Evolutionary conservation across 768 basidiomycete species (phyloP).

Genomic region (Pulveroboletus sp.): DNA sequence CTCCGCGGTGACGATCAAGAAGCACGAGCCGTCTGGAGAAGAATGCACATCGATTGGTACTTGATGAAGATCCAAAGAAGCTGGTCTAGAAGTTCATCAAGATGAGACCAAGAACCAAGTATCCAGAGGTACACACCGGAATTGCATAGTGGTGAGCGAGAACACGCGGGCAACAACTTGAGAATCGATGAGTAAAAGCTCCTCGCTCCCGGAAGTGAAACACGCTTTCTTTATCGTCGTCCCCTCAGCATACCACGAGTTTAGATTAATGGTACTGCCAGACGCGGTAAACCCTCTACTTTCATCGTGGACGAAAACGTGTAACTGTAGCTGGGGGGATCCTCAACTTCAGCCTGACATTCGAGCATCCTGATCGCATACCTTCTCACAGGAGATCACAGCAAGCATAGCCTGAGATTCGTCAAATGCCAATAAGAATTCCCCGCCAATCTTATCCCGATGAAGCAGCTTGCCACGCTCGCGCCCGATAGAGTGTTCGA

Average conservation of each 20-base stretch:
- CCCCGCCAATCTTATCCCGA: constrained; percentile 44
- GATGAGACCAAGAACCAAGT: neutral
- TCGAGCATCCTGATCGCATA: constrained; percentile 8
- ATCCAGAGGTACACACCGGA: constrained; percentile 35
- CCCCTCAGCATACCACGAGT: constrained; percentile 41
- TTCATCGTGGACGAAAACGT: constrained; percentile 49
- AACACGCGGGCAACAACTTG: constrained; percentile 42
- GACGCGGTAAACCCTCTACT: constrained; percentile 38
- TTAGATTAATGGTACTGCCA: constrained; percentile 40
- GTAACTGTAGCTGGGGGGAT: constrained; percentile 31
- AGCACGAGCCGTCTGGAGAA: constrained; percentile 53
- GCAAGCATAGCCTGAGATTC: constrained; percentile 47
- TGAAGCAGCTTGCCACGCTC: constrained; percentile 33
- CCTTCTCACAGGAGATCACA: constrained; percentile 42
- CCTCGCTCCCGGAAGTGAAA: constrained; percentile 50
- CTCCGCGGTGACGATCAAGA: constrained; percentile 33
- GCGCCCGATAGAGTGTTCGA: constrained; percentile 34
- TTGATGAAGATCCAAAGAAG: constrained; percentile 37
- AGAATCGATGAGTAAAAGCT: constrained; percentile 48
- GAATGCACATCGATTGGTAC: constrained; percentile 36
- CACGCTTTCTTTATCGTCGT: constrained; percentile 34
- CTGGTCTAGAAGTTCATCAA: constrained; percentile 34
- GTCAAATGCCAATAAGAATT: constrained; percentile 46
- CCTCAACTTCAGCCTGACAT: neutral
- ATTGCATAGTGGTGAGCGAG: constrained; percentile 50